These are phyloP conservation scores for Coemansia erecta DNA, from an alignment of 192 early-diverging fungal genomes.

Conservation along the genomic window DNA sequence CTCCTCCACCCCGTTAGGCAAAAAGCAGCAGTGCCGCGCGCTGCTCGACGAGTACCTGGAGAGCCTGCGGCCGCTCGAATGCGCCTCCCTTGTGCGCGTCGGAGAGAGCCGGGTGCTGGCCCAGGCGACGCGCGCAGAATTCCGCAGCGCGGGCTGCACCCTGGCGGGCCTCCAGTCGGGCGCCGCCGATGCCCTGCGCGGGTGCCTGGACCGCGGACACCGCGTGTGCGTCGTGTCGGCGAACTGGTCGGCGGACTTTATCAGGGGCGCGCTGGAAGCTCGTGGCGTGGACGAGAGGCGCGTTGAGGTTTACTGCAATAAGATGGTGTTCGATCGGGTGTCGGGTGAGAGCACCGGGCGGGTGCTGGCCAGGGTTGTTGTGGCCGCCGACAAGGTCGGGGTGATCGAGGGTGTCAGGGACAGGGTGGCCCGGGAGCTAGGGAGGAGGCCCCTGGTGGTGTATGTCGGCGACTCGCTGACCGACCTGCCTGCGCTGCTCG, in stretches of 20 bases:
- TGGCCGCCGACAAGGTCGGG: constrained; percentile 35
- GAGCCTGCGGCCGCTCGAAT: constrained; percentile 26
- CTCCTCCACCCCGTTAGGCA: background rate
- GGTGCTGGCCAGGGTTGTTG: constrained; percentile 20
- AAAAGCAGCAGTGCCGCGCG: background rate
- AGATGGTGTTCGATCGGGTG: constrained; percentile 14
- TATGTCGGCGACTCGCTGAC: constrained; percentile 53
- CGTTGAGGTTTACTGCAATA: constrained; percentile 22
- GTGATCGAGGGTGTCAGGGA: constrained; percentile 7
- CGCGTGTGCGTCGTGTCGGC: constrained; percentile 33
- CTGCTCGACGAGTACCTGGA: constrained; percentile 13
- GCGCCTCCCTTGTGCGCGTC: constrained; percentile 27
- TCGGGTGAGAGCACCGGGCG: constrained; percentile 22
- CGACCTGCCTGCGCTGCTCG: constrained; percentile 41
- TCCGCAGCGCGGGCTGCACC: constrained; percentile 16
- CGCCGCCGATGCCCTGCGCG: constrained; percentile 17
- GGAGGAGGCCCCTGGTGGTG: constrained; percentile 7
- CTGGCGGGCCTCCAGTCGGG: constrained; percentile 16
- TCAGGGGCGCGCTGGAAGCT: constrained; percentile 34
- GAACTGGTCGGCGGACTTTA: constrained; percentile 52
- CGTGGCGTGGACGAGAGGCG: constrained; percentile 14
- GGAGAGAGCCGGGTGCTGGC: constrained; percentile 17
- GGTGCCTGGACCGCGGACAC: constrained; percentile 12
- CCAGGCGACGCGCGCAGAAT: constrained; percentile 15
- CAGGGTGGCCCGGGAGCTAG: background rate